Percentiles rank a stretch among this genome's conserved stretches.
Evolutionary conservation across 2,329 filamentous ascomycete species (phyloP).

Genomic region (Fusarium liriodendri): DNA sequence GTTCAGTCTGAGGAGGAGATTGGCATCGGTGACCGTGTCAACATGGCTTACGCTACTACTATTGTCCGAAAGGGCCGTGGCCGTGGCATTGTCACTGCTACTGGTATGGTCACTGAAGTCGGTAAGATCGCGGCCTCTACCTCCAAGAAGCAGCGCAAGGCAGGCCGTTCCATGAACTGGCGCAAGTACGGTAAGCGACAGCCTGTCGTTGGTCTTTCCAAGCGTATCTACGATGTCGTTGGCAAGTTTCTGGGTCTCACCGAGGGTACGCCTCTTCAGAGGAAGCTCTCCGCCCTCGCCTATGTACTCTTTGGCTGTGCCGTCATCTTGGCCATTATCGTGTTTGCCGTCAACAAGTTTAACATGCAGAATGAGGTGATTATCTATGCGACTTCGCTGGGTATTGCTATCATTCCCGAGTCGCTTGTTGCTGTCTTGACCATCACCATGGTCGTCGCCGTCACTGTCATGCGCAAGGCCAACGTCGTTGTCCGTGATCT

Average conservation of each 20-base stretch:
- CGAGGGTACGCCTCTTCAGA: constrained; percentile 81
- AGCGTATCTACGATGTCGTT: constrained; percentile 60
- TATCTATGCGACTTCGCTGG: constrained; percentile 68
- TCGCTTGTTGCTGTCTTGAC: constrained; percentile 76
- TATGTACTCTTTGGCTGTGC: constrained; percentile 80
- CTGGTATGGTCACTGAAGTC: constrained; percentile 78
- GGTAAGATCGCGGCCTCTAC: constrained; percentile 74
- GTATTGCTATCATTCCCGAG: constrained; percentile 72
- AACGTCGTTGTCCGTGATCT: constrained; percentile 75
- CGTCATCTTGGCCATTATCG: constrained; percentile 66
- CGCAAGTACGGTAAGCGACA: constrained; percentile 64
- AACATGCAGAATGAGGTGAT: constrained; percentile 63
- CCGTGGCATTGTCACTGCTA: constrained; percentile 77
- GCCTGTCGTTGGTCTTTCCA: constrained; percentile 58
- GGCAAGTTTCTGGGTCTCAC: constrained; percentile 71
- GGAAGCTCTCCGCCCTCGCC: constrained; percentile 81
- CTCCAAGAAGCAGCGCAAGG: constrained; percentile 65
- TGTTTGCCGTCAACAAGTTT: constrained; percentile 68
- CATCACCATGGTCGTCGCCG: constrained; percentile 76
- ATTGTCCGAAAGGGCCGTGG: constrained; percentile 79
- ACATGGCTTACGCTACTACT: constrained; percentile 81
- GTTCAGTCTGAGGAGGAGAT: constrained; percentile 62
- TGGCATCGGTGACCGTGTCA: constrained; percentile 77
- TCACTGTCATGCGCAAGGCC: constrained; percentile 72
- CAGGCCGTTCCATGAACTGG: constrained; percentile 64